These are phyloP conservation scores for Wickerhamomyces sp. DNA, from an alignment of 1,139 yeast species.

Conservation along the genomic window DNA sequence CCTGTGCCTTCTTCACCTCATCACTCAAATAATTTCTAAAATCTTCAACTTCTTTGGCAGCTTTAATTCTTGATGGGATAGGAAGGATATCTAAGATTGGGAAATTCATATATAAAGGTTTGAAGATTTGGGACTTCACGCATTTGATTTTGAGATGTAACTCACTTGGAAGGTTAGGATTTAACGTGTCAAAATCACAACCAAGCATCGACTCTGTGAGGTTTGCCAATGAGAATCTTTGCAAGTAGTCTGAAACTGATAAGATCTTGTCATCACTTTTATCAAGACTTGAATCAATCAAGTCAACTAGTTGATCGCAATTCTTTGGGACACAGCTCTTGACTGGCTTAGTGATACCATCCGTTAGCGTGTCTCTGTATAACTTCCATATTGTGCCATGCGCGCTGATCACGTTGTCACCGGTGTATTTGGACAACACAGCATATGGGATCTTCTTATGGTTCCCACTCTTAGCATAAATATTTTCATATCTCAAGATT, in stretches of 20 bases:
- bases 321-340: slow-evolving; percentile 32
- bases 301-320: slow-evolving; percentile 25
- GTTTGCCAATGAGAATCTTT: slow-evolving; percentile 44
- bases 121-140: slow-evolving; percentile 51
- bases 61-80: slow-evolving; percentile 42
- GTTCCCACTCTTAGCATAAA: slow-evolving; percentile 56
- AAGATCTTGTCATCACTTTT: slow-evolving; percentile 16
- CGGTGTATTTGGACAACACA: slow-evolving; percentile 51
- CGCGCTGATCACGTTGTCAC: slow-evolving; percentile 59
- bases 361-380: slow-evolving; percentile 42
- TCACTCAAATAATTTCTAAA: slow-evolving; percentile 36
- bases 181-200: slow-evolving; percentile 36
- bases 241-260: slow-evolving; percentile 40
- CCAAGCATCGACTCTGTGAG: slow-evolving; percentile 49
- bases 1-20: slow-evolving; percentile 27
- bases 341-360: slow-evolving; percentile 49
- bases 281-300: slow-evolving; percentile 21
- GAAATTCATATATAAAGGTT: slow-evolving; percentile 50
- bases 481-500: slow-evolving; percentile 43
- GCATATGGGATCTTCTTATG: slow-evolving; percentile 55
- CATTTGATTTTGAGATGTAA: slow-evolving; percentile 37
- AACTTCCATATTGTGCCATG: slow-evolving; percentile 51
- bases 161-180: slow-evolving; percentile 19
- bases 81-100: slow-evolving; percentile 49
- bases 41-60: slow-evolving; percentile 37